phyloP scores from a whole-genome alignment of 306 rosid genomes.

The Vicia villosa region DNA sequence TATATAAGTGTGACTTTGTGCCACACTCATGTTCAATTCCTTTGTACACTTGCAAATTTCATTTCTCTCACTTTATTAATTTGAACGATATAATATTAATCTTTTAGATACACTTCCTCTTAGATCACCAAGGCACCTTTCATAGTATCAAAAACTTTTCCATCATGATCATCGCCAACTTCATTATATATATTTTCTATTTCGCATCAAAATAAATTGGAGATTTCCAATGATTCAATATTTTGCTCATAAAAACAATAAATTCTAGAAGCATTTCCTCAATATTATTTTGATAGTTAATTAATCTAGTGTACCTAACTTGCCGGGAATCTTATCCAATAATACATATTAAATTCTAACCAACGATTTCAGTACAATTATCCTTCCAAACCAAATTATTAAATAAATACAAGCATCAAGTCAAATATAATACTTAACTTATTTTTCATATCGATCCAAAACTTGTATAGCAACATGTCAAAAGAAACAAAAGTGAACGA shows the following conservation, averaged over 20 bases:
- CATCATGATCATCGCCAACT: too few relatives aligned
- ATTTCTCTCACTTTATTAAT: not conserved
- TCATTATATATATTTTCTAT: too few relatives aligned
- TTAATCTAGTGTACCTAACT: not conserved
- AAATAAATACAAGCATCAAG: not conserved
- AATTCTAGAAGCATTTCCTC: not conserved
- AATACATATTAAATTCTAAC: not conserved
- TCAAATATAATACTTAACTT: not conserved
- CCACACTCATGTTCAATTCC: too few relatives aligned
- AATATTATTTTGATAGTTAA: not conserved
- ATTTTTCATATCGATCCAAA: not conserved
- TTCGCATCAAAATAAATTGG: too few relatives aligned
- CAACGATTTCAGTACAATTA: not conserved
- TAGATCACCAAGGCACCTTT: too few relatives aligned
- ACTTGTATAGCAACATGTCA: not conserved
- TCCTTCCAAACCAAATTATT: not conserved
- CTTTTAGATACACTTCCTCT: too few relatives aligned
- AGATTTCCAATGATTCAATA: too few relatives aligned
- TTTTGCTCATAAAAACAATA: not conserved
- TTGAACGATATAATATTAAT: too few relatives aligned
- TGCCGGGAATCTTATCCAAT: conserved; percentile 3
- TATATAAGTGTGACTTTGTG: too few relatives aligned
- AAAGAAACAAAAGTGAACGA: not conserved
- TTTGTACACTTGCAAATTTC: too few relatives aligned
- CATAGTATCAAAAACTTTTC: too few relatives aligned